Evolutionary conservation across 371 early-diverging fungal genomes (phyloP).

Genomic region (Smittium culicis): DNA sequence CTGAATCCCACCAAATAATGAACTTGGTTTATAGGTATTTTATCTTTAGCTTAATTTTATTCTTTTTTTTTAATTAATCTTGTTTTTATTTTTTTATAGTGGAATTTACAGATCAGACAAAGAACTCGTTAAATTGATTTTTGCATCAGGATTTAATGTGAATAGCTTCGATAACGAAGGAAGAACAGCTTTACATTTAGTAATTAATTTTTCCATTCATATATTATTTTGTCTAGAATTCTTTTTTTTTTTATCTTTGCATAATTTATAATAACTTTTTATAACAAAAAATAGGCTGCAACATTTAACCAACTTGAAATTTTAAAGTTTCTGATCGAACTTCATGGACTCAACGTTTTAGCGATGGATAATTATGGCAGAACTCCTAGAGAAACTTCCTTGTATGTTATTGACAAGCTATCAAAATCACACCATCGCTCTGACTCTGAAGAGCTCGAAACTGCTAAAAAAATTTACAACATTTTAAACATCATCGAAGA

Average conservation of each 20-base stretch:
- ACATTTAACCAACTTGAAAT: not conserved
- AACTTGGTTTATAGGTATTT: slow-evolving; percentile 14
- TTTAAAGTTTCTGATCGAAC: not conserved
- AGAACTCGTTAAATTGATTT: slow-evolving; percentile 35
- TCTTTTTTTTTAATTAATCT: slow-evolving; percentile 10
- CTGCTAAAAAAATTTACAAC: not conserved
- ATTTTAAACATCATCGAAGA: not conserved
- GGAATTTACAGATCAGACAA: slow-evolving; percentile 39
- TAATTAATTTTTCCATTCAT: slow-evolving; percentile 28
- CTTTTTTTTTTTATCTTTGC: not conserved
- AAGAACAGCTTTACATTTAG: slow-evolving; percentile 46
- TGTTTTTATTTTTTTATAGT: slow-evolving; percentile 21
- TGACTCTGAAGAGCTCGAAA: not conserved
- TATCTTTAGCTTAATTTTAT: not conserved
- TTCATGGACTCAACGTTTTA: not conserved
- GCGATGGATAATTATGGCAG: not conserved
- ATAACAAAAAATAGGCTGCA: not conserved
- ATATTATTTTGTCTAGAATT: not conserved
- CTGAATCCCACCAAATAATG: slow-evolving; percentile 51
- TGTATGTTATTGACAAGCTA: not conserved
- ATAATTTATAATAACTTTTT: too few relatives aligned
- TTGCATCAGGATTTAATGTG: slow-evolving; percentile 43
- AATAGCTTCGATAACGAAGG: slow-evolving; percentile 38
- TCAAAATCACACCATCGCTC: not conserved
- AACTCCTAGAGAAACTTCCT: not conserved